phyloP scores from a whole-genome alignment of 1,139 yeast species.

The Kluyveromyces sp. region DNA sequence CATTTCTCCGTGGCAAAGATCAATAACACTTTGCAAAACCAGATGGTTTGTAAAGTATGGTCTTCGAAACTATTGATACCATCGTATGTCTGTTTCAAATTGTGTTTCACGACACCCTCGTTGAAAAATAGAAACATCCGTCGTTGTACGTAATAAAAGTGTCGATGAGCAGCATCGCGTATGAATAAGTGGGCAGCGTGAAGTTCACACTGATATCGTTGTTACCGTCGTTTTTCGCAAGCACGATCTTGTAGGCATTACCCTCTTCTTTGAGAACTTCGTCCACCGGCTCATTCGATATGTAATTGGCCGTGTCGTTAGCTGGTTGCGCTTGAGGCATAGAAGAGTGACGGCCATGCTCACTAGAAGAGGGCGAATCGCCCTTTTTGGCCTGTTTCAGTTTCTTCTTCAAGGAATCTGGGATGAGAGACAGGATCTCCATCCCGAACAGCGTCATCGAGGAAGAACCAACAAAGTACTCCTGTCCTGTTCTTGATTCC shows the following conservation, averaged over 20 bases:
- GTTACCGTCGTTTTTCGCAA: slow-evolving; percentile 59
- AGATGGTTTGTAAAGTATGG: slow-evolving; percentile 62
- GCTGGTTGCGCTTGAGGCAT: neutral
- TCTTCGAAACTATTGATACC: slow-evolving; percentile 36
- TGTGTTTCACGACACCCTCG: slow-evolving; percentile 66
- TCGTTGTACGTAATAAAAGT: slow-evolving; percentile 73
- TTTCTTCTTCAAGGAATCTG: slow-evolving; percentile 21
- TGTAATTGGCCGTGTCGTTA: neutral
- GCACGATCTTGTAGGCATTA: slow-evolving; percentile 60
- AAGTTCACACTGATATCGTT: slow-evolving; percentile 63
- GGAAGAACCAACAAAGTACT: slow-evolving; percentile 69
- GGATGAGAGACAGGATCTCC: slow-evolving; percentile 53
- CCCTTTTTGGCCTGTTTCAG: neutral
- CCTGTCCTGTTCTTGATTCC: slow-evolving; percentile 67
- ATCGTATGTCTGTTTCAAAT: slow-evolving; percentile 51
- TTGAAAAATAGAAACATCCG: slow-evolving; percentile 84
- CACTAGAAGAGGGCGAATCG: neutral
- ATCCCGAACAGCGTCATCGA: slow-evolving; percentile 75
- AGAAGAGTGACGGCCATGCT: neutral
- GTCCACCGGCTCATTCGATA: slow-evolving; percentile 12
- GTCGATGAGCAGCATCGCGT: slow-evolving; percentile 67
- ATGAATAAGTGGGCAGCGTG: slow-evolving; percentile 67
- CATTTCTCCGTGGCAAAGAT: slow-evolving; percentile 86
- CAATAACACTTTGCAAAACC: slow-evolving; percentile 70
- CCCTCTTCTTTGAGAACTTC: slow-evolving; percentile 60